Conservation (phyloP, 352 stramenopile genomes). For the Globisporangium viniferum region DNA sequence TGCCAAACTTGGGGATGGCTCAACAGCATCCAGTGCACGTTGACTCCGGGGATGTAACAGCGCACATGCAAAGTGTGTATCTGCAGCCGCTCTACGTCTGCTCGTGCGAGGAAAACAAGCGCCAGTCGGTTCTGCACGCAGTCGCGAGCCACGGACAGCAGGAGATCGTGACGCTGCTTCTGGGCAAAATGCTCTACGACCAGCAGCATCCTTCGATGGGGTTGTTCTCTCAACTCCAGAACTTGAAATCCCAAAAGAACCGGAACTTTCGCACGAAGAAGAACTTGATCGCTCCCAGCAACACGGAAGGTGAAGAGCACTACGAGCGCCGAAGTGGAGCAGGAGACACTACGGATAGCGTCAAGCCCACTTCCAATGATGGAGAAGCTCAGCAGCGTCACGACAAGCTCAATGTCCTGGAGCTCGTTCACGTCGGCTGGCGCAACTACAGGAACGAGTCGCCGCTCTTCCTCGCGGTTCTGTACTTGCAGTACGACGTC, state of each 20-base stretch:
- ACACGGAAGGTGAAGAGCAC: constrained; percentile 6
- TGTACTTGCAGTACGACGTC: constrained; percentile 50
- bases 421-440: constrained; percentile 42
- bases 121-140: constrained; percentile 63
- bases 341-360: not conserved
- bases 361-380: not conserved
- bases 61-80: constrained; percentile 13
- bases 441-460: constrained; percentile 65
- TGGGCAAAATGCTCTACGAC: constrained; percentile 41
- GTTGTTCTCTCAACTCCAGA: not conserved
- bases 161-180: constrained; percentile 49
- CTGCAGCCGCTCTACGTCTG: constrained; percentile 55
- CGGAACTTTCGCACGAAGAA: not conserved
- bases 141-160: constrained; percentile 48
- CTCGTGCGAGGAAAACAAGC: constrained; percentile 61
- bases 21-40: not conserved
- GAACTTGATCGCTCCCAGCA: constrained; percentile 18
- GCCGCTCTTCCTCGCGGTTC: constrained; percentile 56
- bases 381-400: not conserved
- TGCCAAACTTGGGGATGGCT: not conserved
- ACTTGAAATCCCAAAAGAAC: not conserved
- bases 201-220: constrained; percentile 25
- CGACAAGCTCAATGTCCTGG: constrained; percentile 21
- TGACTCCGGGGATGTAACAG: not conserved
- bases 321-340: not conserved